Percentiles rank a stretch among this genome's conserved stretches.
Conservation (phyloP, 495 filamentous ascomycete species). For the Tetracladium marchalianum region DNA sequence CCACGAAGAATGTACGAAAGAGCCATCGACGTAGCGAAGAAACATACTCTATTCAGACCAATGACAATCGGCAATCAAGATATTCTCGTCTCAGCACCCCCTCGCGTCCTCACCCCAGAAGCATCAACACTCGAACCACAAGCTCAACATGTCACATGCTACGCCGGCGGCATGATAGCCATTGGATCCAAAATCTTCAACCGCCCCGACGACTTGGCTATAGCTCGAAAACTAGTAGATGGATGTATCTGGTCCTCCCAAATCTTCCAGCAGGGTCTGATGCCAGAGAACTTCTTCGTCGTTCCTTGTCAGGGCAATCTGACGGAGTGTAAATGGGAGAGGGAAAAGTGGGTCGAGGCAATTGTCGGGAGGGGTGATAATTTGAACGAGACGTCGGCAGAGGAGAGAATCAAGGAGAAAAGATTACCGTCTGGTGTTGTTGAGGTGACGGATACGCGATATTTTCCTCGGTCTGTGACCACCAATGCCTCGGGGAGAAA, state of each 20-base stretch:
- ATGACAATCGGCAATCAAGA: slow-evolving; percentile 31
- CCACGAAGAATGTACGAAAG: not conserved
- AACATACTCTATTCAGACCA: slow-evolving; percentile 68
- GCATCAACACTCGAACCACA: slow-evolving; percentile 22
- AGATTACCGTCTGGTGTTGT: not conserved
- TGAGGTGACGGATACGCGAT: slow-evolving; percentile 1
- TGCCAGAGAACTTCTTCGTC: slow-evolving; percentile 55
- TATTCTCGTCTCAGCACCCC: slow-evolving; percentile 46
- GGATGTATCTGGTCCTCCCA: slow-evolving; percentile 86
- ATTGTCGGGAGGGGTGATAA: too few species aligned
- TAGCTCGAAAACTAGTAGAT: slow-evolving; percentile 70
- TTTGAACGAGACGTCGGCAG: too few species aligned
- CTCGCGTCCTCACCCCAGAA: slow-evolving; percentile 62
- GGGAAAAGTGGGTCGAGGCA: not conserved
- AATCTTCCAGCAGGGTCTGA: slow-evolving; percentile 65
- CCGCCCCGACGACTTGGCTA: slow-evolving; percentile 56
- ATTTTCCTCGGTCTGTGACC: slow-evolving; percentile 1
- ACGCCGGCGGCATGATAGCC: slow-evolving; percentile 82
- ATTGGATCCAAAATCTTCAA: slow-evolving; percentile 68
- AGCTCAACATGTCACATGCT: slow-evolving; percentile 53
- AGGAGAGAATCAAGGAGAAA: not conserved
- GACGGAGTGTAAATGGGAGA: slow-evolving; percentile 63
- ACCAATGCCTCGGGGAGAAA: too few species aligned
- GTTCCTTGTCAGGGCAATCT: slow-evolving; percentile 50
- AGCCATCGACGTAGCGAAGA: not conserved